Evolutionary conservation across 73 alveolate genomes (phyloP), one percentile per base, ranked within the genome.

Genomic region (Tetrahymena elliotti): DNA sequence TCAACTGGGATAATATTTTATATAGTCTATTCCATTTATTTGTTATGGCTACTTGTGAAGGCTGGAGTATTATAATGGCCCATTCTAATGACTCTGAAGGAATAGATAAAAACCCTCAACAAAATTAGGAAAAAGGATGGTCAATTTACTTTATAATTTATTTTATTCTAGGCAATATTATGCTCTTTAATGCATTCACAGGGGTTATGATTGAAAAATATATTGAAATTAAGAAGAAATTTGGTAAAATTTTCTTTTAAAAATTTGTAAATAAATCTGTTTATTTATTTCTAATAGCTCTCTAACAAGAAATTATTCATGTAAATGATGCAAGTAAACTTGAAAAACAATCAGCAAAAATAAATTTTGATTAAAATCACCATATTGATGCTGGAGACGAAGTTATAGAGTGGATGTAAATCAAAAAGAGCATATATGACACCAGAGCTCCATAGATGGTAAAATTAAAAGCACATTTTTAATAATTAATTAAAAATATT

Each of bases 1-100:
- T 93, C 41, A 96, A 97, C 53, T 98, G 96, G 84, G 99, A 98
- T 93, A 96, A 98, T 94, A 93, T 97, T 41, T 84, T 96, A 34
- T 37, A 37, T 41, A 96, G 98, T 22, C 95, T 97, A 96, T 24
- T 93, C 31, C 92, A 98, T 22, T 96, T 98, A 37, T 98, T 97
- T 93, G 97, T 94, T 9, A 92, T 96, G 33, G 68, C 97, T 12
- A 84, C 98, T 24, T 93, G 97, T 6, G 98, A 96, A 39, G 98
- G 97, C 7, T 96, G 98, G 98, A 68, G 96, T n/a, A 95, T 54
- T 8, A 95, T 95, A 27, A 95, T 95, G 97, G 37, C 83, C 52
- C 38, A 35, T 33, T 97, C 97, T 6, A 88, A 93, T 35, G 98
- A 96, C 41, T 40, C 97, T 22, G 94, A 84, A 24, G 97, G 95